Evolutionary conservation across 257 asterid genomes (phyloP).

Genomic region (Solanum boliviense): DNA sequence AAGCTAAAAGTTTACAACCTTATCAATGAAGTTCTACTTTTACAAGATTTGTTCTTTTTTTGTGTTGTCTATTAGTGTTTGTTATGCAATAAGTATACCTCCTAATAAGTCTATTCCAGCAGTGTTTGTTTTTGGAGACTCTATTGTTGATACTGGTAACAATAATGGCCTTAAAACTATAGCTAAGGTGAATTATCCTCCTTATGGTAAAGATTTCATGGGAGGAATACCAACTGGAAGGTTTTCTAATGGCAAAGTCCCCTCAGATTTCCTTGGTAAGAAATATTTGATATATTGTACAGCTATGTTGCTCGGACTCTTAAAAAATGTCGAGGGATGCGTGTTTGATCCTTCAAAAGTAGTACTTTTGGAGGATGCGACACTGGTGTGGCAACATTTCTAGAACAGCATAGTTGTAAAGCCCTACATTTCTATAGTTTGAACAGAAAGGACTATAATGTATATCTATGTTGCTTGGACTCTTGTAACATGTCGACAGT

Average conservation of each 20-base stretch:
- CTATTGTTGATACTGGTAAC: slow-evolving; percentile 58
- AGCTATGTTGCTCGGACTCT: neutral
- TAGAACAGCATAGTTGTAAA: neutral
- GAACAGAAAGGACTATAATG: neutral
- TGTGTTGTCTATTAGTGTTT: neutral
- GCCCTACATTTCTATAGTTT: neutral
- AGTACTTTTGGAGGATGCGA: neutral
- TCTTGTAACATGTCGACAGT: neutral
- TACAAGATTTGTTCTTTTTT: neutral
- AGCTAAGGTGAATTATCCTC: slow-evolving; percentile 34
- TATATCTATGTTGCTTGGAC: neutral
- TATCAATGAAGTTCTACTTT: neutral
- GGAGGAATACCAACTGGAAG: slow-evolving; percentile 59
- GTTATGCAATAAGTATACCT: slow-evolving; percentile 1
- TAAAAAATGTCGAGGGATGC: neutral
- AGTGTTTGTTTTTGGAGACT: slow-evolving; percentile 47
- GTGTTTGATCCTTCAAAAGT: neutral
- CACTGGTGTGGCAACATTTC: neutral
- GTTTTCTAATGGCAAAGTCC: slow-evolving; percentile 55
- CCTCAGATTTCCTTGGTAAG: slow-evolving; percentile 50
- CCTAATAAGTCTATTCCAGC: slow-evolving; percentile 27
- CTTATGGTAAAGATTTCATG: slow-evolving; percentile 50
- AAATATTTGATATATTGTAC: neutral
- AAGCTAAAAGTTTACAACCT: neutral
- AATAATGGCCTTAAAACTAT: slow-evolving; percentile 35